These are phyloP conservation scores for Papilionanthe hybrid DNA, from an alignment of 116 monocot genomes.

Conservation along the genomic window DNA sequence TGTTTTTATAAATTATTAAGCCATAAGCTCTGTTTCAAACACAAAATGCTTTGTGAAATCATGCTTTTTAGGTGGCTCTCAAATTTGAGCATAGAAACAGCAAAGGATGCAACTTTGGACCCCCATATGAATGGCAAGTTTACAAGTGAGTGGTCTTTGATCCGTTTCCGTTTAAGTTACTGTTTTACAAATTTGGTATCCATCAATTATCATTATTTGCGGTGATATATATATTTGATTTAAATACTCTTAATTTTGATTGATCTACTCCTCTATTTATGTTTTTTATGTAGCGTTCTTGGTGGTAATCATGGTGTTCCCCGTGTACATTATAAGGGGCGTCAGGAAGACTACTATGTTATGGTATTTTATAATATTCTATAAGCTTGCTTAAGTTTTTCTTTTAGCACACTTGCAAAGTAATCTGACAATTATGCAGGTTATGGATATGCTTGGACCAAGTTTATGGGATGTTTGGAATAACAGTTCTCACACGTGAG, in stretches of 20 bases:
- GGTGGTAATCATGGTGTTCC: constrained; percentile 61
- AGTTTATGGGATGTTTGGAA: constrained; percentile 70
- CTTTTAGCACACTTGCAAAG: neutral
- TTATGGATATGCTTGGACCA: constrained; percentile 64
- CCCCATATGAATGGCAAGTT: constrained; percentile 74
- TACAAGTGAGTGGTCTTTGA: constrained; percentile 40
- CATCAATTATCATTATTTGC: neutral
- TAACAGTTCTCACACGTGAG: constrained; percentile 44
- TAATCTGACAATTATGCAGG: constrained; percentile 13
- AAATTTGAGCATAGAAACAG: constrained; percentile 62
- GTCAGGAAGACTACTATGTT: constrained; percentile 50
- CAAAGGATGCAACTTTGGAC: constrained; percentile 58
- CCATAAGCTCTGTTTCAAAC: neutral
- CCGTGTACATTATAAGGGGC: constrained; percentile 52
- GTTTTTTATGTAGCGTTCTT: constrained; percentile 33
- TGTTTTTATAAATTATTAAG: neutral
- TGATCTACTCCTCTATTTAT: neutral
- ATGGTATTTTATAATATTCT: constrained; percentile 26
- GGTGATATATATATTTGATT: neutral
- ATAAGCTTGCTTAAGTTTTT: neutral
- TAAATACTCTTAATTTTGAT: neutral
- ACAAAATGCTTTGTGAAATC: neutral
- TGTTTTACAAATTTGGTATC: neutral
- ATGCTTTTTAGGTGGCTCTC: constrained; percentile 33
- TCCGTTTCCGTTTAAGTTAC: neutral